Conservation (phyloP, 116 monocot genomes). For the Zostera marina region DNA sequence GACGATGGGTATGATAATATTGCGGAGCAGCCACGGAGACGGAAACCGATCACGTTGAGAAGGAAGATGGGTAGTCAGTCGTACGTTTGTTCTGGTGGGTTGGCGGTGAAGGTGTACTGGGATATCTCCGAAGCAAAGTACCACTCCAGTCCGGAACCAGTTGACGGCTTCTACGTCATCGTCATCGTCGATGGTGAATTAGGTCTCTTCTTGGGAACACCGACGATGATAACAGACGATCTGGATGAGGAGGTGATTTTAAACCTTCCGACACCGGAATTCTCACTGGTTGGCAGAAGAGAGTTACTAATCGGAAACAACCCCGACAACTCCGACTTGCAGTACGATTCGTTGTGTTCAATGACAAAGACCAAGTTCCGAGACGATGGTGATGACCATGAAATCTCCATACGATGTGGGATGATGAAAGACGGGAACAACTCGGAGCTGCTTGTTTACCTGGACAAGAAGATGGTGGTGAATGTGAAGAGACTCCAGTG, state of each 20-base stretch:
- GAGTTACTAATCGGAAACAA: conserved; percentile 32
- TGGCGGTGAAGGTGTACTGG: conserved; percentile 28
- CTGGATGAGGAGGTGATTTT: neutral
- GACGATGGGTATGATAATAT: conserved; percentile 10
- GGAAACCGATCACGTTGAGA: neutral
- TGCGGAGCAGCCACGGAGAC: neutral
- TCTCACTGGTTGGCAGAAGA: conserved; percentile 17
- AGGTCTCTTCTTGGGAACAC: conserved; percentile 7
- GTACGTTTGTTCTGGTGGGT: conserved; percentile 1
- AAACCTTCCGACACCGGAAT: conserved; percentile 7
- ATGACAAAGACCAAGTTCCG: conserved; percentile 30
- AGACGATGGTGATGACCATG: conserved; percentile 36
- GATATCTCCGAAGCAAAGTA: conserved; percentile 53
- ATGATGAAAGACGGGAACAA: conserved; percentile 1
- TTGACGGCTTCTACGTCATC: conserved; percentile 43
- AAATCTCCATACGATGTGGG: conserved; percentile 39
- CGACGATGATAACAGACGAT: neutral
- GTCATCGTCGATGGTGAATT: conserved; percentile 11
- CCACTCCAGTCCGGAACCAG: conserved; percentile 37
- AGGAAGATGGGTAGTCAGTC: conserved; percentile 30
- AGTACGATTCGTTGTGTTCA: conserved; percentile 7
- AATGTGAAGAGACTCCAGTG: conserved; percentile 32
- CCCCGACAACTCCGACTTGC: too few species aligned
- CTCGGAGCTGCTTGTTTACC: conserved; percentile 35
- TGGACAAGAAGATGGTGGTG: conserved; percentile 67